Base-by-base conservation (phyloP, 345 rosid genomes). In the Cardiospermum halicacabum region DNA sequence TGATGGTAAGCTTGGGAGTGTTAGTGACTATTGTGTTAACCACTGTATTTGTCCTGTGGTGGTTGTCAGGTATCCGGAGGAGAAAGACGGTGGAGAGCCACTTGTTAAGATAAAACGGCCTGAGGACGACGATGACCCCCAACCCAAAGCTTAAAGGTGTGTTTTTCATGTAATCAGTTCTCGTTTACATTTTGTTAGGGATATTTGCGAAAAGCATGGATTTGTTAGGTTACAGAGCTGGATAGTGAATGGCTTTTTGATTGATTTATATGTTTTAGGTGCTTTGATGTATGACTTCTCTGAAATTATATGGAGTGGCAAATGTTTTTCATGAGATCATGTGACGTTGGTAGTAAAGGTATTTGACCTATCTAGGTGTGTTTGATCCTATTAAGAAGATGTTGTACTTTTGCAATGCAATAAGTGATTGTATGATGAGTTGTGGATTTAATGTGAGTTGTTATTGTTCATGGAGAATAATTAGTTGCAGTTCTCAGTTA, bases 1-100 rank as follows among this genome's bases (percentile, higher is more conserved):
- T 40, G 94, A 88, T 36, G 98, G 91, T 10, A 86, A 66, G 72
- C 79, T 93, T 39, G 98, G 97, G 16, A 90, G 96, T 32, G 98
- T 93, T 2, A 93, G 94, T 72, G 97, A 93, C 54, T 93, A 93
- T 36, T 92, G 95, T 45, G 96, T 92, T 27, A 96, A 84, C 24
- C 98, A 90, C 58, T 93, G 91, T 37, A 81, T 86, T 40, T 93
- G 96, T 34, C 98, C 97, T 0, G 92, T 93, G 4, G 95, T 90
- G 21, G 96, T 93, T 0, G 96, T 90, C 34, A 72, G 98, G 58
- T 81, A 80, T 73, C 94, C 94, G 3, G 91, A 84, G 7, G 96
- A 82, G 10, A 81, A 85, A 49, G 92, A 85, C 5, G 70, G 65
- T 2, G 66, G 67, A 9, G 47, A 68, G 62, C 81, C 85, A 6